A percentile compares a stretch with the other conserved stretches of the same genome.
Conservation (phyloP, 2,329 filamentous ascomycete genomes). For the Ramichloridium luteum region DNA sequence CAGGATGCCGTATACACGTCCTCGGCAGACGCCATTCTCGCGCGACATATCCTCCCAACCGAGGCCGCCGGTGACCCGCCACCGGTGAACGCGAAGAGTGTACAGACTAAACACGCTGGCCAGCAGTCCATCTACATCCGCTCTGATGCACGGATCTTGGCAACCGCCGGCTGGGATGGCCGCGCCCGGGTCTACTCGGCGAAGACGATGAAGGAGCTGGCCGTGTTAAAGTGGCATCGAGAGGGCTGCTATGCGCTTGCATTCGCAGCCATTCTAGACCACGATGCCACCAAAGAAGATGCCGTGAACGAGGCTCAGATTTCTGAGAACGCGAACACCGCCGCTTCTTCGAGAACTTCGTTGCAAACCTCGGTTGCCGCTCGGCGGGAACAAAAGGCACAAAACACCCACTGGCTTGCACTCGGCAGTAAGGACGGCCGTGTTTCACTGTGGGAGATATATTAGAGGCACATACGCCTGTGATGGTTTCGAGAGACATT, state of each 20-base stretch:
- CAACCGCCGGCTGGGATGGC: slow-evolving; percentile 87
- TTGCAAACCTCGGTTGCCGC: slow-evolving; percentile 25
- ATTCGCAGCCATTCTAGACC: slow-evolving; percentile 43
- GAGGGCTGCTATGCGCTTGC: slow-evolving; percentile 72
- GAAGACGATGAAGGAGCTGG: slow-evolving; percentile 76
- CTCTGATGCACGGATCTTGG: slow-evolving; percentile 70
- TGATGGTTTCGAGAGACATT: too few species aligned
- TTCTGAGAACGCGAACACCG: neutral
- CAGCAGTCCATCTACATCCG: slow-evolving; percentile 72
- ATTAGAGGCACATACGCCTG: slow-evolving; percentile 29
- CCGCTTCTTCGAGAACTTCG: too few species aligned
- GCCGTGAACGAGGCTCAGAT: slow-evolving; percentile 2
- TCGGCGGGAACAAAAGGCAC: slow-evolving; percentile 42
- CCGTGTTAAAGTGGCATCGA: slow-evolving; percentile 88
- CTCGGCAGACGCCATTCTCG: slow-evolving; percentile 66
- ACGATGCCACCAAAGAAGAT: neutral
- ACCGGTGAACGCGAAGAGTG: slow-evolving; percentile 8
- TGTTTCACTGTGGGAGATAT: slow-evolving; percentile 91
- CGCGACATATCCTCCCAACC: slow-evolving; percentile 53
- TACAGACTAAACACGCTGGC: slow-evolving; percentile 78
- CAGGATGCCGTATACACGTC: slow-evolving; percentile 61
- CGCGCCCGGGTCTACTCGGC: slow-evolving; percentile 62
- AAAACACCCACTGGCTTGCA: slow-evolving; percentile 73
- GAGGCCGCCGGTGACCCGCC: slow-evolving; percentile 20
- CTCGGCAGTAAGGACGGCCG: slow-evolving; percentile 91